A percentile compares a stretch with the other conserved stretches of the same genome.
These are phyloP conservation scores for Coleophoma crateriformis DNA, from an alignment of 2,329 filamentous ascomycete species.

Conservation along the genomic window DNA sequence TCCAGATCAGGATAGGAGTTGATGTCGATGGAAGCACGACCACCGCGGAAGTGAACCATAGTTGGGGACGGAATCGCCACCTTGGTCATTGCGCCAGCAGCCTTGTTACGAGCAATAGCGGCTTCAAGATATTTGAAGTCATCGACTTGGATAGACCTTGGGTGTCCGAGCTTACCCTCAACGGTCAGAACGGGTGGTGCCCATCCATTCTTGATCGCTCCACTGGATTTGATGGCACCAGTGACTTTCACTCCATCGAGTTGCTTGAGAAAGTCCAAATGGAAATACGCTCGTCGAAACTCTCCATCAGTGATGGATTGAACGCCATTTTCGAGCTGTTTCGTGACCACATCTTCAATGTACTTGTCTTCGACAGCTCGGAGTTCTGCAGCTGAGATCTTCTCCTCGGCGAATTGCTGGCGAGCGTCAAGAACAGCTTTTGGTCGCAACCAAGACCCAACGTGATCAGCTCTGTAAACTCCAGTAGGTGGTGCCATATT, in stretches of 20 bases:
- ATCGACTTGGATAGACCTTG: background rate
- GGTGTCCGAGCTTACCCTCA: background rate
- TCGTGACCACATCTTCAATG: constrained; percentile 50
- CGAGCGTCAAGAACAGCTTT: constrained; percentile 48
- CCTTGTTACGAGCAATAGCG: background rate
- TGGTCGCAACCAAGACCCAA: constrained; percentile 54
- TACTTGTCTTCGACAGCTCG: constrained; percentile 46
- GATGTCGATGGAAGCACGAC: background rate
- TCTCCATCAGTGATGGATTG: constrained; percentile 53
- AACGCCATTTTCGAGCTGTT: constrained; percentile 50
- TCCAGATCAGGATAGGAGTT: background rate
- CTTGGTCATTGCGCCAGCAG: background rate
- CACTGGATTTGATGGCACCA: constrained; percentile 46
- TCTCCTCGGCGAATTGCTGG: constrained; percentile 43
- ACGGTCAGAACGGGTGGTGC: background rate
- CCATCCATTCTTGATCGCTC: constrained; percentile 34
- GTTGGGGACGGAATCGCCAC: background rate
- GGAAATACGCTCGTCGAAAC: constrained; percentile 25
- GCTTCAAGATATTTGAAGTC: background rate
- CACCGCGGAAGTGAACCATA: background rate
- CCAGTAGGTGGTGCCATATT: constrained; percentile 25
- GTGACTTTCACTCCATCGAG: constrained; percentile 65
- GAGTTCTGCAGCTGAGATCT: constrained; percentile 38
- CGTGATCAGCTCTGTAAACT: constrained; percentile 53
- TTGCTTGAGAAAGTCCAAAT: constrained; percentile 48